Evolutionary conservation across 208 protist genomes (phyloP), one percentile per base, ranked within the genome.

Genomic region (Trichomonas tenax): DNA sequence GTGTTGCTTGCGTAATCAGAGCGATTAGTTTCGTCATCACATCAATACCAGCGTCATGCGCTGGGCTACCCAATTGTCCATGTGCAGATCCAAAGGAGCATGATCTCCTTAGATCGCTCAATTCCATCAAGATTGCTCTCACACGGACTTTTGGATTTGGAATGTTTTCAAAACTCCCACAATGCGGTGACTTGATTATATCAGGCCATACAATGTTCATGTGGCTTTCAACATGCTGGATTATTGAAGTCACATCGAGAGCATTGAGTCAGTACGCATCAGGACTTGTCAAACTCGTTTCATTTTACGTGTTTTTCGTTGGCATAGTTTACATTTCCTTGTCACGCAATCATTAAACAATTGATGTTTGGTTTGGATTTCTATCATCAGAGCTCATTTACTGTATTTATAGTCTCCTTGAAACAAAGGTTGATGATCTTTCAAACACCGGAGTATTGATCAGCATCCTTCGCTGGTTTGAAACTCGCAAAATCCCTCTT

Each of bases 171-270:
- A 0, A 0, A 17, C 0, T 40, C 9, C 86, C 86, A n/a, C 44
- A 93, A 38, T 93, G 86, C 46, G 86, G 86, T 6, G 86, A 93
- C 38, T 51, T 93, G 10, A 51, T 93, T 15, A 58, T 93, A 17
- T 93, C 86, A 8, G 86, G 86, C 36, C 86, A 93, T 51, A 93
- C 86, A 15, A 93, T 93, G 86, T 93, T 48, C 26, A 34, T 93
- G 26, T 48, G 40, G 44, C 44, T 93, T 3, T 17, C 86, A 23
- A 11, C 31, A 38, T 10, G 8, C 36, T 34, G n/a, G 44, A 11
- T 48, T 0, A 6, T 48, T 1, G 40, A 48, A 2, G 26, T 58
- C 17, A 38, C 44, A 15, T 58, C 0, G 46, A 51, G 26, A 51
- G 6, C 1, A 10, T 51, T 17, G 2, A 38, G 23, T 9, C 0